Conservation (phyloP, 805 yeast genomes). For the Wickerhamomyces rabaulensis region DNA sequence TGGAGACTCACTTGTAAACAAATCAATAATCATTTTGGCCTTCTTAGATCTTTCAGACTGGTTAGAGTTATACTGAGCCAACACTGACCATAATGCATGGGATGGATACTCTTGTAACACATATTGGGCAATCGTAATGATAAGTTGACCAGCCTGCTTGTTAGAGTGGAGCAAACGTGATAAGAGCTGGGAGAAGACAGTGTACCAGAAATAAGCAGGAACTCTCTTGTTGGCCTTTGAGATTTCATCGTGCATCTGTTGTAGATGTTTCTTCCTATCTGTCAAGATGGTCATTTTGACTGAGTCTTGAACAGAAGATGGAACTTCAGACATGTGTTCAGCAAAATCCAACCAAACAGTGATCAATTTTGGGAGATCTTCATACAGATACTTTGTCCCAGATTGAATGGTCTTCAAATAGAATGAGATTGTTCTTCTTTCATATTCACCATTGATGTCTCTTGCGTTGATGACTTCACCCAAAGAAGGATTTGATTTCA, state of each 20-base stretch:
- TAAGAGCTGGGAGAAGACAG: slow-evolving; percentile 79
- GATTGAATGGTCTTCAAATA: slow-evolving; percentile 55
- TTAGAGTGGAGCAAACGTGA: slow-evolving; percentile 72
- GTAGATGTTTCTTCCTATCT: slow-evolving; percentile 33
- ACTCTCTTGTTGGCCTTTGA: slow-evolving; percentile 37
- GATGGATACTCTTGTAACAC: slow-evolving; percentile 67
- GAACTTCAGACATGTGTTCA: slow-evolving; percentile 21
- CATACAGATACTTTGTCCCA: slow-evolving; percentile 66
- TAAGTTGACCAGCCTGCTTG: slow-evolving; percentile 45
- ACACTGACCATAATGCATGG: slow-evolving; percentile 80
- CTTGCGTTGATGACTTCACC: slow-evolving; percentile 16
- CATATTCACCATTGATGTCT: slow-evolving; percentile 44
- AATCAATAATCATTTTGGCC: slow-evolving; percentile 40
- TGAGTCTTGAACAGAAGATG: slow-evolving; percentile 14
- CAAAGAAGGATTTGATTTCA: slow-evolving; percentile 36
- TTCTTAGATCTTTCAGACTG: slow-evolving; percentile 38
- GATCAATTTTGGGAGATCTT: slow-evolving; percentile 83
- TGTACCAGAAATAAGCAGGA: slow-evolving; percentile 65
- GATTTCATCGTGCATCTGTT: slow-evolving; percentile 45
- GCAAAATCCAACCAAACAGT: slow-evolving; percentile 88
- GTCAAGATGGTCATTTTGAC: slow-evolving; percentile 7
- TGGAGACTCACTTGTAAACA: slow-evolving; percentile 22
- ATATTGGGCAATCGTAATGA: slow-evolving; percentile 51
- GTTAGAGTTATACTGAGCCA: slow-evolving; percentile 63
- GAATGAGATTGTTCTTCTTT: slow-evolving; percentile 47